Conservation (phyloP, 2,329 filamentous ascomycete species). For the Aspergillus ruber region DNA sequence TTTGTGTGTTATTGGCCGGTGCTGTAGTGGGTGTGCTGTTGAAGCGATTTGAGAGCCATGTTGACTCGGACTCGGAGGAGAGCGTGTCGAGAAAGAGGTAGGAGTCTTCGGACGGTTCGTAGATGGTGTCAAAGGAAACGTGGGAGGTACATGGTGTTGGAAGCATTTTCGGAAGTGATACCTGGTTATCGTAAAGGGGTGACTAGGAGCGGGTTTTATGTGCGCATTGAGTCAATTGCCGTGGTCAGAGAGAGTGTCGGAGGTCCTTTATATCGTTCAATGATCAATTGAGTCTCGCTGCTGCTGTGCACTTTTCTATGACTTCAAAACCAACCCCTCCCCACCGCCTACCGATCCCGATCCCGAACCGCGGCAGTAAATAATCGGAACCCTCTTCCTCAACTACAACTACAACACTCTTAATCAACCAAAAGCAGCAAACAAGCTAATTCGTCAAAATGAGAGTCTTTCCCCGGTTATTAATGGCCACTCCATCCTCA, state of each 20-base stretch:
- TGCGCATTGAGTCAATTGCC: not conserved
- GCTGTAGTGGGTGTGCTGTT: not conserved
- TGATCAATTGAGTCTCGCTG: no score
- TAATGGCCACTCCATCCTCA: slow-evolving; percentile 35
- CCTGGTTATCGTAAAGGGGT: not conserved
- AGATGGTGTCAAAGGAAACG: slow-evolving; percentile 79
- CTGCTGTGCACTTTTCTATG: no score
- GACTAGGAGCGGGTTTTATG: not conserved
- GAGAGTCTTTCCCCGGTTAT: slow-evolving; percentile 30
- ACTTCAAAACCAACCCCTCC: slow-evolving; percentile 2
- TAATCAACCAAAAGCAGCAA: not conserved
- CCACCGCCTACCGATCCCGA: slow-evolving; percentile 16
- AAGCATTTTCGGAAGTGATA: slow-evolving; percentile 55
- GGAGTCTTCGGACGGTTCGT: slow-evolving; percentile 94
- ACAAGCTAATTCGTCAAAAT: slow-evolving; percentile 18
- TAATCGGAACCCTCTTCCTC: not conserved
- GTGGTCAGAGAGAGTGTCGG: no score
- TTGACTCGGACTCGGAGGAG: slow-evolving; percentile 61
- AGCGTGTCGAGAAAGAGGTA: slow-evolving; percentile 90
- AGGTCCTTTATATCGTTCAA: no score
- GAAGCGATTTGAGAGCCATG: slow-evolving; percentile 64
- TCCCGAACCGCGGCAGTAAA: slow-evolving; percentile 7
- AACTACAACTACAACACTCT: not conserved
- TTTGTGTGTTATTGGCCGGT: slow-evolving; percentile 3
- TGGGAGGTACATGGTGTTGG: slow-evolving; percentile 91